Conservation (phyloP, 2,329 filamentous ascomycete species). For the Cryoendolithus antarcticus region DNA sequence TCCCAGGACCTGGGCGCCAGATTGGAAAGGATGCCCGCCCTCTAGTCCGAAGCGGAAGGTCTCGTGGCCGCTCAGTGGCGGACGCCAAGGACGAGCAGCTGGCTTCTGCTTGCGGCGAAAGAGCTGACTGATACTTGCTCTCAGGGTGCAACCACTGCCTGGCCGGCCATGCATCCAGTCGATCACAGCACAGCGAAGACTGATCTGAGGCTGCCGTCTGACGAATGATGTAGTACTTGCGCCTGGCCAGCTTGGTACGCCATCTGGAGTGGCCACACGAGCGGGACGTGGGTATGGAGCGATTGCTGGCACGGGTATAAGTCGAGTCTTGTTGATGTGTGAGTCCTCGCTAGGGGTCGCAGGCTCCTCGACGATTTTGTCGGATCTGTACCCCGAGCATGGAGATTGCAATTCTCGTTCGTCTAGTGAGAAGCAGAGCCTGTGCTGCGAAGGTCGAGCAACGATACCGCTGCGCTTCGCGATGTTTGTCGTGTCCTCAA, state of each 20-base stretch:
- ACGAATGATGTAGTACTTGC: neutral
- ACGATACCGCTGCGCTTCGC: neutral
- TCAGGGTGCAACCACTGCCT: neutral
- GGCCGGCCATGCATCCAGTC: neutral
- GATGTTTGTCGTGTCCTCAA: no score
- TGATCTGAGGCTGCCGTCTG: neutral
- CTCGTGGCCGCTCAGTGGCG: slow-evolving; percentile 20
- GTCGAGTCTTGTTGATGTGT: neutral
- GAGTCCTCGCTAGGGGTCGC: slow-evolving; percentile 1
- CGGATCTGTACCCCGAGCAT: slow-evolving; percentile 3
- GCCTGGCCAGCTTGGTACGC: slow-evolving; percentile 18
- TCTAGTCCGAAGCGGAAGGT: slow-evolving; percentile 12
- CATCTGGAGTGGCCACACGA: slow-evolving; percentile 16
- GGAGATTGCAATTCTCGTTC: slow-evolving; percentile 8
- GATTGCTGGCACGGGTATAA: slow-evolving; percentile 2
- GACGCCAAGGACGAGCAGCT: slow-evolving; percentile 14
- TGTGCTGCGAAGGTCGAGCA: neutral
- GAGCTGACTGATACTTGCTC: neutral
- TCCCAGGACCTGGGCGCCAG: no score
- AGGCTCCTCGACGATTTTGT: slow-evolving; percentile 1
- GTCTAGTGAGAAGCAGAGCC: slow-evolving; percentile 14
- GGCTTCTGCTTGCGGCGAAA: neutral
- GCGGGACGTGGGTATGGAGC: slow-evolving; percentile 14
- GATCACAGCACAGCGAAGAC: neutral
- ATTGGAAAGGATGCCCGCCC: slow-evolving; percentile 15